Evolutionary conservation across 202 grass and related monocot species (phyloP).

Genomic region (Miscanthus sacchariflorus): DNA sequence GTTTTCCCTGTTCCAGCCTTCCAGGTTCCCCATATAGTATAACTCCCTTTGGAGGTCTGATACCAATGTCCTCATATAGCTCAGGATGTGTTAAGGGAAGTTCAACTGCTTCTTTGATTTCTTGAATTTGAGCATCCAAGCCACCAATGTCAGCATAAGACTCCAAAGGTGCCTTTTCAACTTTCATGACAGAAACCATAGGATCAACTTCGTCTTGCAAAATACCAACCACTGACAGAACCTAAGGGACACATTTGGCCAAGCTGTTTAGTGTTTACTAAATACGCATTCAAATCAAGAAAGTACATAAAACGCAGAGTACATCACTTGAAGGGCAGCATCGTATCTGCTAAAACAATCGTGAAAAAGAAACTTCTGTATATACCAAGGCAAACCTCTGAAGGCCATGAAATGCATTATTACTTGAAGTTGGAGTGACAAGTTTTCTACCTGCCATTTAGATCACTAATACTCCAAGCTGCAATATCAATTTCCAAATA

Average conservation of each 20-base stretch:
- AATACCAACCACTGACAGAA: conserved; percentile 90
- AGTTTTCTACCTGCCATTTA: not conserved
- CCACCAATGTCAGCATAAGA: conserved; percentile 97
- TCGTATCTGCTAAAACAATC: not conserved
- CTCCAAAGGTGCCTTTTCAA: conserved; percentile 93
- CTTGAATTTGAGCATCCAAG: conserved; percentile 96
- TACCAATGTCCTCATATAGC: conserved; percentile 94
- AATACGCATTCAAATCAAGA: not conserved
- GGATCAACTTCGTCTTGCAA: conserved; percentile 96
- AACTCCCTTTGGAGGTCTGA: conserved; percentile 95
- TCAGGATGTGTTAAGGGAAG: conserved; percentile 95
- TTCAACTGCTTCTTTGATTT: conserved; percentile 95
- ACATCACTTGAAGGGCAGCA: not conserved
- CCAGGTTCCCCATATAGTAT: conserved; percentile 84
- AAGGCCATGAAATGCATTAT: not conserved
- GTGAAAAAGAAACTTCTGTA: not conserved
- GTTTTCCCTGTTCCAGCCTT: conserved; percentile 87
- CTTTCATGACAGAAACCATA: conserved; percentile 99
- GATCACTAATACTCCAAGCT: not conserved
- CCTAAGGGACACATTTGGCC: conserved; percentile 50
- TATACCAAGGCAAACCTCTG: not conserved
- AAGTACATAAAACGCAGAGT: not conserved
- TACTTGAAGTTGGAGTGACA: not conserved
- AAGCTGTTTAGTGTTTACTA: not conserved
- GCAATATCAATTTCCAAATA: not conserved